Evolutionary conservation across 1,284 basidiomycete species (phyloP).

Genomic region (Fomes fomentarius): DNA sequence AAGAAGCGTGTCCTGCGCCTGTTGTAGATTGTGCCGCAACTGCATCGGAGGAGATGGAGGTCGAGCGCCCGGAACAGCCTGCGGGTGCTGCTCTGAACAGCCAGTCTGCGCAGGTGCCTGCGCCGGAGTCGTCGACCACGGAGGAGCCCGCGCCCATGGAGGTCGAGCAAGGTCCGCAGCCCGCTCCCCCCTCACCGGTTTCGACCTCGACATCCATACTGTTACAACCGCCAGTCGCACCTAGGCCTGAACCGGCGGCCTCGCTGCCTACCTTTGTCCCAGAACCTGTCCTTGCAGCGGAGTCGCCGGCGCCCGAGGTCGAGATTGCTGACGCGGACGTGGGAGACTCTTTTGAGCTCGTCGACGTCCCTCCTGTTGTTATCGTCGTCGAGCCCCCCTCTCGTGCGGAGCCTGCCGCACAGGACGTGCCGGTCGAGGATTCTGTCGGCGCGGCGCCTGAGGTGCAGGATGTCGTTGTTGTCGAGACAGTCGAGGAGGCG

Average conservation of each 20-base stretch:
- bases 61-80: slow-evolving; percentile 1
- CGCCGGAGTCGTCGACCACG: too few species aligned
- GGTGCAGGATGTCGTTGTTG: background rate
- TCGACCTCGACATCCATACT: too few species aligned
- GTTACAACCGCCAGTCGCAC: background rate
- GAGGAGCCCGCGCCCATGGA: background rate
- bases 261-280: background rate
- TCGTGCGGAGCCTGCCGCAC: background rate
- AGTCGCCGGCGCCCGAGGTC: slow-evolving; percentile 9
- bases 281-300: background rate
- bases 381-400: slow-evolving; percentile 19
- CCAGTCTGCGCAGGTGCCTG: background rate
- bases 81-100: background rate
- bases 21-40: too few species aligned
- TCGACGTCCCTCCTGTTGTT: slow-evolving; percentile 4
- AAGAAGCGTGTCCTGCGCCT: slow-evolving; percentile 2
- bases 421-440: background rate
- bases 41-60: slow-evolving; percentile 5
- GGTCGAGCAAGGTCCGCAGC: too few species aligned
- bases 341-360: background rate
- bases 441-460: too few species aligned
- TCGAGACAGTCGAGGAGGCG: background rate
- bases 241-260: background rate
- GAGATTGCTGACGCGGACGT: slow-evolving; percentile 16
- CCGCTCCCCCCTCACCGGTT: too few species aligned